phyloP scores from a whole-genome alignment of 768 basidiomycete genomes.

The Cubamyces lactineus region DNA sequence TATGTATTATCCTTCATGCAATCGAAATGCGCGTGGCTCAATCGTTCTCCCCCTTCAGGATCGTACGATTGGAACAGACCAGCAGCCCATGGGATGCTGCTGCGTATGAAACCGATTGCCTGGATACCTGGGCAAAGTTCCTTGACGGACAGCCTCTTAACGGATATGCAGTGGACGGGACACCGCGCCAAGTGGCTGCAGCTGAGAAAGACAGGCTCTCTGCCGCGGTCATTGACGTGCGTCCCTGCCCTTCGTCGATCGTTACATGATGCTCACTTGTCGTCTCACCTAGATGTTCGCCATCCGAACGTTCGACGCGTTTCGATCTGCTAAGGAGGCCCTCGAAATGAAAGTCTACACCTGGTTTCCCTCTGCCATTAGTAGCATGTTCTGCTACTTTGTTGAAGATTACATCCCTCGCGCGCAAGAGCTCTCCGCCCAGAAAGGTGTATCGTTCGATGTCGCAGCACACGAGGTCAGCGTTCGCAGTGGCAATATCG shows the following conservation, averaged over 20 bases:
- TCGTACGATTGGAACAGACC: background rate
- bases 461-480: constrained; percentile 2
- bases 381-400: background rate
- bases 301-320: background rate
- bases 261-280: too few relatives aligned
- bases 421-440: background rate
- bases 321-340: background rate
- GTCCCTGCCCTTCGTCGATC: background rate
- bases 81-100: background rate
- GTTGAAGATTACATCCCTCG: background rate
- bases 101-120: background rate
- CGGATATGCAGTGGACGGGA: background rate
- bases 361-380: background rate
- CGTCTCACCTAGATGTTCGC: background rate
- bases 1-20: background rate
- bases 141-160: background rate
- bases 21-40: background rate
- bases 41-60: background rate
- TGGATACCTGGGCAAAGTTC: background rate
- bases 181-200: background rate
- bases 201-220: background rate
- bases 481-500: too few relatives aligned
- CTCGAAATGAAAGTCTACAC: background rate
- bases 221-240: background rate
- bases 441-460: constrained; percentile 1